A percentile compares a stretch with the other conserved stretches of the same genome.
These are phyloP conservation scores for Aspergillus hiratsukae DNA, from an alignment of 2,329 filamentous ascomycete species.

Conservation along the genomic window DNA sequence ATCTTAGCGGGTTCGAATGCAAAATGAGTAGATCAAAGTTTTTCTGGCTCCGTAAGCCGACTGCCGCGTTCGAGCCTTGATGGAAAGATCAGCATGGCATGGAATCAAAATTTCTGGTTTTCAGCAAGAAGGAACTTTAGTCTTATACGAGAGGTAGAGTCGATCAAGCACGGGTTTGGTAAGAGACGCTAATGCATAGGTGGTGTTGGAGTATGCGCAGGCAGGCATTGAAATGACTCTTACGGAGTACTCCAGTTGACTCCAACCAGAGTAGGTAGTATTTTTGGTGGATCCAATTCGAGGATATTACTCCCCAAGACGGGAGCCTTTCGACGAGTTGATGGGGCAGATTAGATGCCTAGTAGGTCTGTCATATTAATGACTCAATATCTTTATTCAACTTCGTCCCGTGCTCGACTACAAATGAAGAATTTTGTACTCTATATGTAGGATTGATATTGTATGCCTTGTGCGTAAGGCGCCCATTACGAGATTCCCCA, in stretches of 20 bases:
- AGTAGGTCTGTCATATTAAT: too few relatives aligned
- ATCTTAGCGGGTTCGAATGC: not conserved
- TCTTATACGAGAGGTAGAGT: not conserved
- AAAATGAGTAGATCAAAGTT: not conserved
- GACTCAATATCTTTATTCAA: too few relatives aligned
- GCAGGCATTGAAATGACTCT: not conserved
- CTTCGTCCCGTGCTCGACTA: too few relatives aligned
- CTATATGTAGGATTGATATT: too few relatives aligned
- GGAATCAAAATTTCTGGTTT: not conserved
- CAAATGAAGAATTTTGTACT: too few relatives aligned
- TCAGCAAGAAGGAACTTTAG: not conserved
- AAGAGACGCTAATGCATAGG: not conserved
- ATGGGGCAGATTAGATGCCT: too few relatives aligned
- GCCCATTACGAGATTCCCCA: too few relatives aligned
- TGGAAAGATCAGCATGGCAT: not conserved
- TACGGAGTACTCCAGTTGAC: not conserved
- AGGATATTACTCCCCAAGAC: too few relatives aligned
- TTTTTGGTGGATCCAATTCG: too few relatives aligned
- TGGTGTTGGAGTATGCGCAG: not conserved
- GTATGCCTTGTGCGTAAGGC: too few relatives aligned
- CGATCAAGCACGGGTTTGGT: not conserved
- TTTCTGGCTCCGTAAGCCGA: not conserved
- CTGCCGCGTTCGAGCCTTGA: not conserved
- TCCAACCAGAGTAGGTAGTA: too few relatives aligned
- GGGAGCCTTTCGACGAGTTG: too few relatives aligned